A percentile compares a stretch with the other conserved stretches of the same genome.
Conservation (phyloP, 441 rosid species). For the Erysimum cheiri region DNA sequence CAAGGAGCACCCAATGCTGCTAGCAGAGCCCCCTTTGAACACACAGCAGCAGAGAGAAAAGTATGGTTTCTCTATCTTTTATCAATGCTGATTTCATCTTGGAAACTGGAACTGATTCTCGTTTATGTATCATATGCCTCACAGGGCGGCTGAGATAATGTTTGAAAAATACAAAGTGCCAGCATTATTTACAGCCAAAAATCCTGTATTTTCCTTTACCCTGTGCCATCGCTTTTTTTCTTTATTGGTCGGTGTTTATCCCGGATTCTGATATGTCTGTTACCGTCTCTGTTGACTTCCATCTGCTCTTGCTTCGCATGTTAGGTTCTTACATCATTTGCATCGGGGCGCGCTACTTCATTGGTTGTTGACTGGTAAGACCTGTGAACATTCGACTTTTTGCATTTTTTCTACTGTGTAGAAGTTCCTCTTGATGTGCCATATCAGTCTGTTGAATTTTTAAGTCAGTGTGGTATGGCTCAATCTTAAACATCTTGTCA, state of each 20-base stretch:
- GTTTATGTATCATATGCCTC: slow-evolving; percentile 38
- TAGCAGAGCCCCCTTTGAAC: slow-evolving; percentile 91
- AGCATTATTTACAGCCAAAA: slow-evolving; percentile 89
- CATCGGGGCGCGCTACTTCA: slow-evolving; percentile 94
- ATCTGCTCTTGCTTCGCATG: slow-evolving; percentile 15
- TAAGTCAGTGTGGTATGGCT: background rate
- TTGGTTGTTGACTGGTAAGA: slow-evolving; percentile 91
- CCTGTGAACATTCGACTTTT: background rate
- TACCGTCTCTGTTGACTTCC: background rate
- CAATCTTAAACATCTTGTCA: background rate
- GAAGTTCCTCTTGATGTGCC: background rate
- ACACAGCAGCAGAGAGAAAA: slow-evolving; percentile 88
- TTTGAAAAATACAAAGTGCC: slow-evolving; percentile 93
- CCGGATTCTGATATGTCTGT: background rate
- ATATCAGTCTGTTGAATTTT: background rate
- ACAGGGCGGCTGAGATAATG: slow-evolving; percentile 95
- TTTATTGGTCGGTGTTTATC: background rate
- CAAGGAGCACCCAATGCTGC: slow-evolving; percentile 96
- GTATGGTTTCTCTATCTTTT: slow-evolving; percentile 40
- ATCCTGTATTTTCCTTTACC: slow-evolving; percentile 66
- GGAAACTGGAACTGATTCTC: slow-evolving; percentile 4
- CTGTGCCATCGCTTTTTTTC: background rate
- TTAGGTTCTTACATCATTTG: slow-evolving; percentile 96
- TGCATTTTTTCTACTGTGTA: background rate
- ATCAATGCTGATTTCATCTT: background rate